Base-by-base conservation (phyloP, 2,329 filamentous ascomycete species). In the Aspergillus bombycis region DNA sequence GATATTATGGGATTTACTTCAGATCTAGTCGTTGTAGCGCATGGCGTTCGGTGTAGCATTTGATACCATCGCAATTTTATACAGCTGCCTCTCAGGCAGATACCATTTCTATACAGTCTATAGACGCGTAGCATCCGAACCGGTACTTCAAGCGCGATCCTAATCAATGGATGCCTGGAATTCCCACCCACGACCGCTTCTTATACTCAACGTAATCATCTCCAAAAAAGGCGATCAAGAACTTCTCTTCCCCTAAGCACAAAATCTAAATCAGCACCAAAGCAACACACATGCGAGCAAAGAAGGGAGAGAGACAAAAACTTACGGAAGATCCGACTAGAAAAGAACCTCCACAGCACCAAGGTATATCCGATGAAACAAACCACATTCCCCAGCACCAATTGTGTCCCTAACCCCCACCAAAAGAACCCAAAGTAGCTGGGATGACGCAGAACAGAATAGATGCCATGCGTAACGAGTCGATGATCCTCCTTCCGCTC, bases 361-460 rank as follows among this genome's bases (percentile, higher is more conserved):
- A 85, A 76, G 0, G 87, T 79, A 81, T 96, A 98, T 2, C 80
- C 91, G 8, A 89, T 69, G 62, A 96, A 88, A 75, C 93, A 96
- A 2, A 96, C 68, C 10, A 86, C 79, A 78, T 99, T 99, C 21
- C 94, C 94, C 67, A 97, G 83, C 60, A 96, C 88, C 50, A 98
- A 74, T 82, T 99, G 95, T 14, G 94, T 97, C 6, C 95, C 95
- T n/a, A 98, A 74, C 0, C 92, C 93, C 94, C 94, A 99, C 89
- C 93, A 98, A 79, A 97, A 99, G 82, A 97, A 99, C 4, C 94
- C 95, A 81, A 98, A 97, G 79, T 99, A 99, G 63, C 91, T 91
- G 14, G 95, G 95, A 78, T 99, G 95, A 28, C 95, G 84, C 58
- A 96, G 81, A 52, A 85, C 77, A 9, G 82, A 81, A 77, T 98